Evolutionary conservation across 495 filamentous ascomycete genomes (phyloP), one percentile per base, ranked within the genome.

Genomic region (Xylaria venustula): DNA sequence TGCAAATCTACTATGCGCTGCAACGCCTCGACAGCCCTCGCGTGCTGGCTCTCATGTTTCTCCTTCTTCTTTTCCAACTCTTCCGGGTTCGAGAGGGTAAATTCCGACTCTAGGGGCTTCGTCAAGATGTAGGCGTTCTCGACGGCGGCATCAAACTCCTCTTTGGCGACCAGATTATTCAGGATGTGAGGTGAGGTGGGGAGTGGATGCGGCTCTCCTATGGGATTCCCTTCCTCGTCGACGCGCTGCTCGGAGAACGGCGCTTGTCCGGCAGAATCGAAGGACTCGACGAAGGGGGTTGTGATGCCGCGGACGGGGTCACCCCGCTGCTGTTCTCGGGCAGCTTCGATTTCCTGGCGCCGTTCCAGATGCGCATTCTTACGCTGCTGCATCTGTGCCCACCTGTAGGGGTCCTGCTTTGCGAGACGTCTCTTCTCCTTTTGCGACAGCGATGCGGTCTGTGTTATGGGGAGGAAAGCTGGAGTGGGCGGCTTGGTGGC

Each of bases 241-340:
- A 74, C 34, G 19, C 64, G 60, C 32, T 74, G 70, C 32, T 64
- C 64, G 12, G 75, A 75, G 11, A 70, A 42, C 22, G 65, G 48
- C 6, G 55, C 64, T 58, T 81, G 79, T 32, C 79, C 79, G 40
- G 71, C 82, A 3, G 82, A 82, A 69, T 91, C 87, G 71, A 98
- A 86, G 44, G 90, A 89, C 75, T 90, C 81, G 69, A 96, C 75
- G 73, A 97, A 98, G 36, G 91, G 82, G 12, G 95, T 97, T 7
- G 81, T 69, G 40, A 86, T 75, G 65, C 92, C 93, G 54, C 85
- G 81, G 65, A 98, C 82, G 0, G 93, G 90, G 74, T 95, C 85
- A 26, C 91, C 92, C 50, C 86, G 66, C 28, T 78, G 79, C 23
- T 73, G 80, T 30, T 84, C 77, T 56, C 90, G 85, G 64, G 87